Conservation (phyloP, 2,329 filamentous ascomycete species). For the Colletotrichum orbiculare region DNA sequence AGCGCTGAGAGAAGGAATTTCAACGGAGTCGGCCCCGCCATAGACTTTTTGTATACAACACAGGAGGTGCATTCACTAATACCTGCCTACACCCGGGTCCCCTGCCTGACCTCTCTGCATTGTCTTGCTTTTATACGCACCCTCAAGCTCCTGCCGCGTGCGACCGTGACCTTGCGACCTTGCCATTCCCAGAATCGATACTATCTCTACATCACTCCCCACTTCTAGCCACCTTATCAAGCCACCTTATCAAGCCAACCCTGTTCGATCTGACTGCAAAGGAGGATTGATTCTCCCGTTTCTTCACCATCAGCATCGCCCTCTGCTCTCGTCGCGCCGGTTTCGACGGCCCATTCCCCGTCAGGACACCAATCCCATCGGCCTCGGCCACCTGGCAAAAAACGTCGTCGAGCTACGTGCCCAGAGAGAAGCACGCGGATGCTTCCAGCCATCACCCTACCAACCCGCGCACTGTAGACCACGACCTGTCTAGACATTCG, state of each 20-base stretch:
- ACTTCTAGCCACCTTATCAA: no score
- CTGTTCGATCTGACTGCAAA: no score
- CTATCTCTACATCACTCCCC: no score
- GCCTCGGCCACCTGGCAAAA: conserved; percentile 25
- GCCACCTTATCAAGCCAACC: no score
- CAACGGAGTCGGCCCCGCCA: conserved; percentile 14
- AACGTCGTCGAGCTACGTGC: not conserved
- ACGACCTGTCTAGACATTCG: not conserved
- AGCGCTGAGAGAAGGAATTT: not conserved
- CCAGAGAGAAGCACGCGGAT: not conserved
- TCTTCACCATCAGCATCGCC: not conserved
- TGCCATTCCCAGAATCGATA: no score
- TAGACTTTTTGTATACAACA: not conserved
- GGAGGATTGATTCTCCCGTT: no score
- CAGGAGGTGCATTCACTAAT: not conserved
- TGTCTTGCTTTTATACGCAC: not conserved
- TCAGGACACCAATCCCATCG: not conserved
- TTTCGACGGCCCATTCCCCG: not conserved
- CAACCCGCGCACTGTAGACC: not conserved
- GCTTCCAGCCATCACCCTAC: not conserved
- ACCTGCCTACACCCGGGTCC: not conserved
- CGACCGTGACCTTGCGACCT: no score
- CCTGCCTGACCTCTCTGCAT: not conserved
- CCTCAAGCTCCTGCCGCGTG: no score
- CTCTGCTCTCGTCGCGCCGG: not conserved